Percentiles rank a stretch among this genome's conserved stretches.
Evolutionary conservation across 139 green algal genomes (phyloP).

Genomic region (Limnomonas spitsbergensis): DNA sequence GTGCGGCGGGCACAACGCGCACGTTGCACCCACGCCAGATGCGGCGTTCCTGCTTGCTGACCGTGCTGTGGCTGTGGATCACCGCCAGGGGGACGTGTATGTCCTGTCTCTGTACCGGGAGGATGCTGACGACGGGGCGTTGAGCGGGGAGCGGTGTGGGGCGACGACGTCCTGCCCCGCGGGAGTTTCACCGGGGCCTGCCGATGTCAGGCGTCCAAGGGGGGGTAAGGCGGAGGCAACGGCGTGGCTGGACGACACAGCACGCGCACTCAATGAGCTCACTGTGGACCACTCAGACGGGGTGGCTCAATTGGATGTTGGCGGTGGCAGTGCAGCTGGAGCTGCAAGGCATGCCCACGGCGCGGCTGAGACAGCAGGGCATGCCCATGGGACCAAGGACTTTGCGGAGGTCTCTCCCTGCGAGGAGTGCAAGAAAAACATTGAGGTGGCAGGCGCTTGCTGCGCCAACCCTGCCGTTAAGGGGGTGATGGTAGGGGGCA

Average conservation of each 20-base stretch:
- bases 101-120: slow-evolving; percentile 57
- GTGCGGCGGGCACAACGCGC: slow-evolving; percentile 53
- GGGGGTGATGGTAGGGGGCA: background rate
- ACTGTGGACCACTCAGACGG: background rate
- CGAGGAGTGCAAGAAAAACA: background rate
- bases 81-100: slow-evolving; percentile 70
- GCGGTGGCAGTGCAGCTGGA: background rate
- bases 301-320: no score
- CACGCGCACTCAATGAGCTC: background rate
- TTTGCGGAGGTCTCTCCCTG: background rate
- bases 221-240: background rate
- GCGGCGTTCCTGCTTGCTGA: slow-evolving; percentile 86
- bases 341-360: background rate
- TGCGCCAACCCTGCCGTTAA: no score
- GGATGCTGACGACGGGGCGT: background rate
- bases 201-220: no score
- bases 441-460: background rate
- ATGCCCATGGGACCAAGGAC: no score
- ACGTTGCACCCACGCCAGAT: slow-evolving; percentile 67
- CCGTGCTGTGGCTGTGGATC: slow-evolving; percentile 82
- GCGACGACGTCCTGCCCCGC: background rate
- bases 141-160: background rate
- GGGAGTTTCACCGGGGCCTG: no score
- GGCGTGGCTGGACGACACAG: background rate
- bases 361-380: background rate